Conservation (phyloP, 1,284 basidiomycete species). For the Moesziomyces antarcticus region DNA sequence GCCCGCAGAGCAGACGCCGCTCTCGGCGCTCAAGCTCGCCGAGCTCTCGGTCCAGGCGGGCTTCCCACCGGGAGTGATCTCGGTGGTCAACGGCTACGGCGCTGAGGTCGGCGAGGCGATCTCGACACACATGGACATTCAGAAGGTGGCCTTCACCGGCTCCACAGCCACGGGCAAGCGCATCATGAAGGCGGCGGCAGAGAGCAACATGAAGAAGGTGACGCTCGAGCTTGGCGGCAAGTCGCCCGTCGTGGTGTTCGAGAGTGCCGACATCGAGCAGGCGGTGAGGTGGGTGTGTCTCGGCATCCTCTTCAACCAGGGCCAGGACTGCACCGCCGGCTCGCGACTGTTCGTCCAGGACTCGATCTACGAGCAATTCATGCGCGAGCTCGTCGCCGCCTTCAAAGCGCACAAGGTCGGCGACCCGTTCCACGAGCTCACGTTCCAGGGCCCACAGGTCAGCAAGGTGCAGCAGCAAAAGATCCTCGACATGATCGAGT, state of each 20-base stretch:
- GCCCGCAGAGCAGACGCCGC: constrained; percentile 80
- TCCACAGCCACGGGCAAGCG: constrained; percentile 77
- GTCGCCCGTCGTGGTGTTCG: constrained; percentile 82
- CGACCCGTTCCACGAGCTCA: constrained; percentile 80
- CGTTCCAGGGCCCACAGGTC: constrained; percentile 89
- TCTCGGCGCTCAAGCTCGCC: constrained; percentile 76
- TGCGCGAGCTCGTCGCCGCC: constrained; percentile 74
- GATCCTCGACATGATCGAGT: constrained; percentile 87
- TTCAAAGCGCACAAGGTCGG: constrained; percentile 69
- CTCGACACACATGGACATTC: constrained; percentile 74
- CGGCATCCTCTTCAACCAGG: constrained; percentile 78
- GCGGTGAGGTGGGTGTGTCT: constrained; percentile 75
- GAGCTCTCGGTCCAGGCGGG: constrained; percentile 82
- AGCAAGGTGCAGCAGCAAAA: constrained; percentile 82
- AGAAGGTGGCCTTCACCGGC: constrained; percentile 74
- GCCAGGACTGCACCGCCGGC: constrained; percentile 74
- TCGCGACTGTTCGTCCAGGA: constrained; percentile 80
- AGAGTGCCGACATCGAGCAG: constrained; percentile 71
- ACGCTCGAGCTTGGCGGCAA: constrained; percentile 84
- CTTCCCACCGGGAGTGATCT: constrained; percentile 78
- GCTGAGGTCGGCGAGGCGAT: constrained; percentile 78
- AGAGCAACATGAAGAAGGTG: constrained; percentile 83
- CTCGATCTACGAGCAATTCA: constrained; percentile 75
- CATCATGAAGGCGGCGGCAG: constrained; percentile 84
- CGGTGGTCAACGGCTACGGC: constrained; percentile 84